A percentile compares a stretch with the other conserved stretches of the same genome.
phyloP scores from a whole-genome alignment of 768 basidiomycete genomes.

The Leccinum obscurum region DNA sequence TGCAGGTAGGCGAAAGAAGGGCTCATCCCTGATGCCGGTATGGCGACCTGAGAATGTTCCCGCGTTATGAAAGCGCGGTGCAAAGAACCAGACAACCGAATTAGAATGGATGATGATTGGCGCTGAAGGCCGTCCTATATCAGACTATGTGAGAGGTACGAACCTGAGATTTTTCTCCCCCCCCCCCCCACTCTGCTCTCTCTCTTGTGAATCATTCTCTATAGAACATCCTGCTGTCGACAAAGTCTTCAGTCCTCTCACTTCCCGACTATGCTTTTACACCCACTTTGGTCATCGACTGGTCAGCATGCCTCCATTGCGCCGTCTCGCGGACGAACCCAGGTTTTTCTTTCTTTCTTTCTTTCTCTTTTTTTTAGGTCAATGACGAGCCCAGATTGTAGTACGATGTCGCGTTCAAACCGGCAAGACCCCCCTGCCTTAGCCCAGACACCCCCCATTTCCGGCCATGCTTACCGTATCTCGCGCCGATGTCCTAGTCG shows the following conservation, averaged over 20 bases:
- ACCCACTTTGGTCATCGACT: background rate
- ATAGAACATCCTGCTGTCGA: background rate
- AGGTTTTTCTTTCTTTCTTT: background rate
- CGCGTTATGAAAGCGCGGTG: background rate
- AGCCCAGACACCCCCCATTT: background rate
- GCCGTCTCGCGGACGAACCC: background rate
- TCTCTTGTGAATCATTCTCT: background rate
- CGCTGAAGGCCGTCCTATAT: background rate
- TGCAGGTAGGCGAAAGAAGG: constrained; percentile 10
- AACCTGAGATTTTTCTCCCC: background rate
- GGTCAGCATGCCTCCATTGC: background rate
- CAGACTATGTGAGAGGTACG: background rate
- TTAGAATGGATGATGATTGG: background rate
- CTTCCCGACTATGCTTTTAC: background rate
- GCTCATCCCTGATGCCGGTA: background rate
- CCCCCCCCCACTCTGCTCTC: background rate
- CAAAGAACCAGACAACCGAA: background rate
- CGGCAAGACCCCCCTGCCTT: background rate
- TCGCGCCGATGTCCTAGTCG: background rate
- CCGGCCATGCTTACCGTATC: background rate
- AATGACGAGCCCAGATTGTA: no score
- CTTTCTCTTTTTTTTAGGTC: no score
- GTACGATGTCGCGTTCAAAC: background rate
- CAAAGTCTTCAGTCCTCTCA: background rate
- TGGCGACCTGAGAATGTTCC: background rate